phyloP scores from a whole-genome alignment of 2,329 filamentous ascomycete species.

The Elsinoe arachidis region DNA sequence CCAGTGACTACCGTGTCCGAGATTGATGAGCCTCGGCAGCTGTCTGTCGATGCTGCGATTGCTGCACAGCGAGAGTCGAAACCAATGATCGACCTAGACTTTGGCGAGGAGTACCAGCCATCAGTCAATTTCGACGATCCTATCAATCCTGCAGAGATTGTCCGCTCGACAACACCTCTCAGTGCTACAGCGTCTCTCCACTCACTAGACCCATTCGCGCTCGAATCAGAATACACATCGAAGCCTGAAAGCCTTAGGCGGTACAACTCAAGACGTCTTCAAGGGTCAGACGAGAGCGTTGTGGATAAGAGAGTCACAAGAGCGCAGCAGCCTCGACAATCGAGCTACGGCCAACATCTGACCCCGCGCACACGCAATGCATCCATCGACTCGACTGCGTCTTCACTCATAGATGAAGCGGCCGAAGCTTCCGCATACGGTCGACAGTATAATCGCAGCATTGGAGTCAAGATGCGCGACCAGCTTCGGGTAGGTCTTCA shows the following conservation, averaged over 20 bases:
- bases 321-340: constrained; percentile 19
- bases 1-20: constrained; percentile 34
- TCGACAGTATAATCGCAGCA: constrained; percentile 16
- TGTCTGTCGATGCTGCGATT: constrained; percentile 23
- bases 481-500: constrained; percentile 13
- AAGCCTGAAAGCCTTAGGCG: neutral
- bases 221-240: constrained; percentile 5
- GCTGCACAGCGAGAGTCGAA: constrained; percentile 28
- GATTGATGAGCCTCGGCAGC: constrained; percentile 16
- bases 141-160: neutral
- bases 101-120: constrained; percentile 22
- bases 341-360: constrained; percentile 23
- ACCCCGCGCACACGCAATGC: constrained; percentile 17
- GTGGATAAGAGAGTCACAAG: constrained; percentile 7
- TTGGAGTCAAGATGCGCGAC: constrained; percentile 17
- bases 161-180: constrained; percentile 4
- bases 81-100: constrained; percentile 40
- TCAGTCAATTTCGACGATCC: constrained; percentile 14
- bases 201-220: constrained; percentile 7
- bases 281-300: neutral
- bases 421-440: constrained; percentile 14
- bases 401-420: constrained; percentile 17
- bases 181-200: constrained; percentile 2
- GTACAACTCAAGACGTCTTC: neutral
- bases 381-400: constrained; percentile 17